phyloP scores from a whole-genome alignment of 495 filamentous ascomycete genomes.

The Tetracladium marchalianum region DNA sequence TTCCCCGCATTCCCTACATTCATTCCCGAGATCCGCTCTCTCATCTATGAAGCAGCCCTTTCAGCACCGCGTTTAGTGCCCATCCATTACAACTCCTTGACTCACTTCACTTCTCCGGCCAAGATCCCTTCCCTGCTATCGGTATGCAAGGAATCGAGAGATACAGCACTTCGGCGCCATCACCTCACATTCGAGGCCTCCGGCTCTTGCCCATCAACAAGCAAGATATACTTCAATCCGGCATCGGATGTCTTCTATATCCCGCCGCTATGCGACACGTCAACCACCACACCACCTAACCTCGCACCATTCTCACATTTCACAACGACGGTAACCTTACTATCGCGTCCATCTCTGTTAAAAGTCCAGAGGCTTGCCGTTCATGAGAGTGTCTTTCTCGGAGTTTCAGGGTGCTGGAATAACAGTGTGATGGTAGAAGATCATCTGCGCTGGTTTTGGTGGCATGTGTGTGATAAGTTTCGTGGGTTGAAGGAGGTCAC shows the following conservation, averaged over 20 bases:
- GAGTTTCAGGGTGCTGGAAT: neutral
- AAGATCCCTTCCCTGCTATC: conserved; percentile 2
- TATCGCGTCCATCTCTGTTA: neutral
- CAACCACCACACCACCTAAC: conserved; percentile 4
- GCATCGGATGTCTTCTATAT: conserved; percentile 3
- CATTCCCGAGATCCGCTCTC: no score
- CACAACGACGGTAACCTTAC: neutral
- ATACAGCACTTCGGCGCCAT: conserved; percentile 4
- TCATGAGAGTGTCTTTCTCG: conserved; percentile 3
- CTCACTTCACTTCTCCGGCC: conserved; percentile 20
- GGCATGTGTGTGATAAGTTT: conserved; percentile 5
- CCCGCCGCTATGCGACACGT: conserved; percentile 1
- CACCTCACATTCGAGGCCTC: conserved; percentile 5
- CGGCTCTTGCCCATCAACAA: neutral
- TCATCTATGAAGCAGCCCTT: no score
- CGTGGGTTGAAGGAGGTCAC: conserved; percentile 2
- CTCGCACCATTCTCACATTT: conserved; percentile 5
- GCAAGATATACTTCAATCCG: neutral
- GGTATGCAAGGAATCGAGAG: conserved; percentile 7
- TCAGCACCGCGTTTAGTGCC: no score
- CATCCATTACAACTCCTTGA: conserved; percentile 1
- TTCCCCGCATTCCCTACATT: no score
- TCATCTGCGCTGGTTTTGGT: conserved; percentile 10
- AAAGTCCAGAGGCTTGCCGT: conserved; percentile 9
- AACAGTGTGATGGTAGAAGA: neutral